A percentile compares a stretch with the other conserved stretches of the same genome.
phyloP scores from a whole-genome alignment of 495 filamentous ascomycete genomes.

The Lophiostoma macrostomum region DNA sequence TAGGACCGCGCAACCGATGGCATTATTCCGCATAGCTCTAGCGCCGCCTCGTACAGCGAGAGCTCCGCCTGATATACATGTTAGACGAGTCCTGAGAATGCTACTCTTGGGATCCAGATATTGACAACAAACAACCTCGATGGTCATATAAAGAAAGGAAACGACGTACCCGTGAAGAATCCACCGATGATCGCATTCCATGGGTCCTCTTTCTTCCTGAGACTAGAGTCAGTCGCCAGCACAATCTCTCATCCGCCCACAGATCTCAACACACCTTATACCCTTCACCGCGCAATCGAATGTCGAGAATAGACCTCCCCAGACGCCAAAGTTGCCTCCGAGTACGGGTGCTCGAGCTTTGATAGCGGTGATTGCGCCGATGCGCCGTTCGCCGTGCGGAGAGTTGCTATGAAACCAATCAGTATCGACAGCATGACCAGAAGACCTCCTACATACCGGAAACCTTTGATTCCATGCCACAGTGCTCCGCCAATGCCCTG shows the following conservation, averaged over 20 bases:
- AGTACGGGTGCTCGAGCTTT: constrained; percentile 94
- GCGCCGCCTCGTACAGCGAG: constrained; percentile 86
- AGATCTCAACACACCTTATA: constrained; percentile 42
- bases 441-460: constrained; percentile 19
- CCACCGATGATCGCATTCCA: constrained; percentile 95
- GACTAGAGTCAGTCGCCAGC: not conserved
- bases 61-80: constrained; percentile 58
- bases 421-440: not conserved
- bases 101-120: not conserved
- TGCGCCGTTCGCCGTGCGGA: constrained; percentile 86
- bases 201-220: constrained; percentile 89
- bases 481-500: constrained; percentile 83
- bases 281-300: constrained; percentile 98
- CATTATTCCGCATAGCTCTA: constrained; percentile 86
- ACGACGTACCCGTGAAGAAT: constrained; percentile 70
- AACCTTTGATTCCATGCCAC: constrained; percentile 98
- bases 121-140: too few species aligned
- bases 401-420: constrained; percentile 37
- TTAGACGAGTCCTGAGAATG: not conserved
- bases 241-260: not conserved
- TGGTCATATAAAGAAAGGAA: not conserved
- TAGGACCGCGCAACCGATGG: constrained; percentile 91
- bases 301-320: constrained; percentile 91
- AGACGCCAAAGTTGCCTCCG: constrained; percentile 95
- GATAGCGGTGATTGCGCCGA: constrained; percentile 94